Conservation (phyloP, 306 rosid genomes). For the Cyclanthera cordifolia region DNA sequence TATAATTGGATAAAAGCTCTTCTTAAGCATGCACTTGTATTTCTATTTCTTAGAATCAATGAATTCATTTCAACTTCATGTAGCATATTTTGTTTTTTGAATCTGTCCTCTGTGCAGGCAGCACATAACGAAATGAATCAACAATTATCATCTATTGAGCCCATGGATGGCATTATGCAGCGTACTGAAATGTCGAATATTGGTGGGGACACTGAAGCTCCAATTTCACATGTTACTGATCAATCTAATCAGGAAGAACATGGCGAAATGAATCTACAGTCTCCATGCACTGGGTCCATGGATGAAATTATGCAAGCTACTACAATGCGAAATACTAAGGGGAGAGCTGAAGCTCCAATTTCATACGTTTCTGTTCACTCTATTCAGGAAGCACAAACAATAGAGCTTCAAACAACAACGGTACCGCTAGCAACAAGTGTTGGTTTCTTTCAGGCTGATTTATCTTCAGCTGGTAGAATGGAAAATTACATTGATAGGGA, state of each 20-base stretch:
- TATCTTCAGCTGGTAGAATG: constrained; percentile 15
- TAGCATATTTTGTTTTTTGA: background rate
- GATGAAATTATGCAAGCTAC: constrained; percentile 17
- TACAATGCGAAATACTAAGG: constrained; percentile 18
- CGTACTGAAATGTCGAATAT: constrained; percentile 17
- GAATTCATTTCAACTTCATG: background rate
- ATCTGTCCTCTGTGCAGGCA: constrained; percentile 19
- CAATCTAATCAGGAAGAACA: constrained; percentile 16
- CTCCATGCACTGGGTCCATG: constrained; percentile 6
- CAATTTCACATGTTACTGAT: constrained; percentile 8
- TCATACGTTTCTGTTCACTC: constrained; percentile 9
- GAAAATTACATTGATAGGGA: constrained; percentile 18
- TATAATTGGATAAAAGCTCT: background rate
- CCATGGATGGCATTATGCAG: constrained; percentile 15
- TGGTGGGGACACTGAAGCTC: constrained; percentile 14
- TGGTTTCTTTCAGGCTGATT: constrained; percentile 8
- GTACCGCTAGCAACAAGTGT: constrained; percentile 21
- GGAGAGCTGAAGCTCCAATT: constrained; percentile 12
- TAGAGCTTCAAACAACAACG: constrained; percentile 25
- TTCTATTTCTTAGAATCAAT: constrained; percentile 3
- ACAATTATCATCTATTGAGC: constrained; percentile 11
- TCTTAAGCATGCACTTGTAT: background rate
- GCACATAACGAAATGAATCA: constrained; percentile 15
- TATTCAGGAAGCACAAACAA: constrained; percentile 16
- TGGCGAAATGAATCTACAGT: constrained; percentile 16